Base-by-base conservation (phyloP, 352 stramenopile species). In the Globisporangium yorkense region DNA sequence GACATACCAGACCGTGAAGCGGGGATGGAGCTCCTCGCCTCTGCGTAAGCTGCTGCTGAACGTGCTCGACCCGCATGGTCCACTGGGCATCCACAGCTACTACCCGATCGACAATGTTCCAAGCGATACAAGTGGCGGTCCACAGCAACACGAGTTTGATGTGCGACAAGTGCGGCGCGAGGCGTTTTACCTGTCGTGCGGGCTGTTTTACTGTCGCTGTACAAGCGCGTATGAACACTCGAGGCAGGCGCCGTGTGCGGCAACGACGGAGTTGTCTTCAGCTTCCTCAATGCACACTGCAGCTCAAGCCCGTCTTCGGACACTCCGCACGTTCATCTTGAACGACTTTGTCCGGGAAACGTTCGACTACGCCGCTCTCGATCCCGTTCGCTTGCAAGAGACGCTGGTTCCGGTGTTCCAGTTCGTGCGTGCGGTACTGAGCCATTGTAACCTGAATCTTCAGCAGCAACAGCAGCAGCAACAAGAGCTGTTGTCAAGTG, bases 71-170 rank as follows among this genome's bases (percentile, higher is more conserved):
- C 77, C 79, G 2, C 75, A 92, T 53, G 86, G 86, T 6, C 77
- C 84, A 6, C 72, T 95, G 1, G 86, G 86, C 2, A 81, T 95
- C 56, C 64, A 90, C 48, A 89, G 73, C 48, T 95, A 92, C 63
- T 95, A 93, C 52, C 80, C 81, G 15, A 84, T 85, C 6, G 65
- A 81, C 35, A 33, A 3, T n/a, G 43, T 2, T 2, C 6, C 20
- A n/a, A 47, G 16, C 1, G 9, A 33, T 20, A 24, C 37, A 2
- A 41, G 4, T 12, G 46, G 21, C 18, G 33, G 48, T 62, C 24
- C 24, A 27, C 62, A 18, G 31, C 33, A 39, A 12, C 58, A 45
- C 2, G 47, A 63, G 41, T 64, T 80, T 56, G 75, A 89, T 39
- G 66, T 84, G n/a, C 65, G 59, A 3, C 41, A 55, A 15, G 66